Evolutionary conservation across 2,329 filamentous ascomycete genomes (phyloP).

Genomic region (Penicillium sp.): DNA sequence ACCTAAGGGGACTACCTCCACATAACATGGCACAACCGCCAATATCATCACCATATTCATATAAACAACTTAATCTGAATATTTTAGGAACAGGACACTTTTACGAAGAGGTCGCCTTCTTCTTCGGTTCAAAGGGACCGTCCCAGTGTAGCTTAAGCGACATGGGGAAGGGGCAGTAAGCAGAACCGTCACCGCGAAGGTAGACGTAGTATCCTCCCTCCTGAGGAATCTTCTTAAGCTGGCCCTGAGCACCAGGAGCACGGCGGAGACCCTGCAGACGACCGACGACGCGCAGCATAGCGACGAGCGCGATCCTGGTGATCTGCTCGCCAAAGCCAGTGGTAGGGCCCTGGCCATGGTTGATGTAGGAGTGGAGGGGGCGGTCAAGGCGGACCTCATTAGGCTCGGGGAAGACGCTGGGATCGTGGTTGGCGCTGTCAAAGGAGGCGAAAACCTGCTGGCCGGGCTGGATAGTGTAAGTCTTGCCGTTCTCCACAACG

Average conservation of each 20-base stretch:
- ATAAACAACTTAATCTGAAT: background rate
- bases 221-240: slow-evolving; percentile 63
- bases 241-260: slow-evolving; percentile 62
- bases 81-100: too few relatives aligned
- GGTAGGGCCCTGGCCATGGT: slow-evolving; percentile 63
- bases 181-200: slow-evolving; percentile 65
- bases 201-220: slow-evolving; percentile 60
- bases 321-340: slow-evolving; percentile 61
- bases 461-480: slow-evolving; percentile 55
- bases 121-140: slow-evolving; percentile 30
- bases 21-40: background rate
- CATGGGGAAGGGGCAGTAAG: slow-evolving; percentile 53
- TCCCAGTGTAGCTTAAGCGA: slow-evolving; percentile 49
- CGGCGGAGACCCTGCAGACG: slow-evolving; percentile 60
- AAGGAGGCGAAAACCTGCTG: slow-evolving; percentile 66
- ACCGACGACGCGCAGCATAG: slow-evolving; percentile 68
- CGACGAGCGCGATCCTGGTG: slow-evolving; percentile 61
- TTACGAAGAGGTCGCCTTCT: slow-evolving; percentile 11
- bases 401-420: slow-evolving; percentile 60
- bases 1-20: slow-evolving; percentile 1
- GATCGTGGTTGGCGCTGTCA: slow-evolving; percentile 56
- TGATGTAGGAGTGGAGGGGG: slow-evolving; percentile 63
- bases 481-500: slow-evolving; percentile 52
- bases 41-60: background rate
- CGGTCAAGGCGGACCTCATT: slow-evolving; percentile 62